Percentiles rank a stretch among this genome's conserved stretches.
phyloP scores from a whole-genome alignment of 1,139 yeast genomes.

The Zygotorulaspora mrakii region DNA sequence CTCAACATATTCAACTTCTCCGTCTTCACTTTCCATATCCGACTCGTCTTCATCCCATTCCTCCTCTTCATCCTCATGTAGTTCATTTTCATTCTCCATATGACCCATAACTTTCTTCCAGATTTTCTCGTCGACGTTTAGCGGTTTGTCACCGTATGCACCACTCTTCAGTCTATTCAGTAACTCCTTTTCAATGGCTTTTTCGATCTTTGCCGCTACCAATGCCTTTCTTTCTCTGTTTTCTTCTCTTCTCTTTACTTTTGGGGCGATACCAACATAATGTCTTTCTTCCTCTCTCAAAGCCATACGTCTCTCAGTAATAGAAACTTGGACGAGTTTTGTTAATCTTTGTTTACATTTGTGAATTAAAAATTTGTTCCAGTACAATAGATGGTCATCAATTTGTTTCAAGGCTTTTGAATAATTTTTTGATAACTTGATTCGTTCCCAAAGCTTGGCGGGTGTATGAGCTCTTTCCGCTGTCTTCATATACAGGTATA shows the following conservation, averaged over 20 bases:
- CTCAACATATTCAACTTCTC: conserved; percentile 80
- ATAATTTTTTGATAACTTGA: conserved; percentile 83
- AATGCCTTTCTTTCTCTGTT: conserved; percentile 94
- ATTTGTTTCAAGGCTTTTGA: conserved; percentile 82
- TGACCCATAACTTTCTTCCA: conserved; percentile 90
- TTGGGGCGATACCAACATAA: conserved; percentile 86
- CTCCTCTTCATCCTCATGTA: conserved; percentile 60
- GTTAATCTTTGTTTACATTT: conserved; percentile 96
- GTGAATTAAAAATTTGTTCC: conserved; percentile 89
- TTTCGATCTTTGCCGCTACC: conserved; percentile 94
- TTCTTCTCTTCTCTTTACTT: conserved; percentile 90
- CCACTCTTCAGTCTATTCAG: conserved; percentile 93
- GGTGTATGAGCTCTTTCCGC: conserved; percentile 98
- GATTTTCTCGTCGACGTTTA: conserved; percentile 90
- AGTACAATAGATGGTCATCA: conserved; percentile 79
- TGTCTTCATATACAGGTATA: conserved; percentile 92
- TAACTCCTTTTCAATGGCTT: conserved; percentile 91
- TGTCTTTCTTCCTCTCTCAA: conserved; percentile 88
- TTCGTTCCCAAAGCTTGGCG: conserved; percentile 88
- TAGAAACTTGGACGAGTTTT: conserved; percentile 88
- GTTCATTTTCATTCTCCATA: conserved; percentile 61
- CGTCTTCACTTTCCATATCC: conserved; percentile 63
- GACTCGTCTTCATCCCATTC: conserved; percentile 49
- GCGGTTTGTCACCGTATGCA: conserved; percentile 96
- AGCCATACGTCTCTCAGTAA: conserved; percentile 92